These are phyloP conservation scores for Ophiostoma tasmaniense DNA, from an alignment of 2,329 filamentous ascomycete genomes.

Conservation along the genomic window DNA sequence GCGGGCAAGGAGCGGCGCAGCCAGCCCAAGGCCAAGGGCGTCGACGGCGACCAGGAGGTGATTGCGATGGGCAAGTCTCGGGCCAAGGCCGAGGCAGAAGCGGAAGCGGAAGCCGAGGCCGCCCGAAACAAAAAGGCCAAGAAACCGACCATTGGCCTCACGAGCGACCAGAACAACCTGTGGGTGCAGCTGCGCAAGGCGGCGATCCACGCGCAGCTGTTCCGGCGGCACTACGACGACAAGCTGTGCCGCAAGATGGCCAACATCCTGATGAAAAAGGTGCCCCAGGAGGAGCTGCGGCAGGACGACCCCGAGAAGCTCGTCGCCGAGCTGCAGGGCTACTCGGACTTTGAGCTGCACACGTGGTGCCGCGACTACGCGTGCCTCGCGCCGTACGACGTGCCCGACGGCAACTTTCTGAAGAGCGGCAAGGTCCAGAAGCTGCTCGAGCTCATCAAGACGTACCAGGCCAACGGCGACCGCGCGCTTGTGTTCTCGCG, in stretches of 20 bases:
- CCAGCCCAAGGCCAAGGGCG: slow-evolving; percentile 26
- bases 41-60: neutral
- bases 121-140: neutral
- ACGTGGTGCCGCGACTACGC: slow-evolving; percentile 55
- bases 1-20: slow-evolving; percentile 41
- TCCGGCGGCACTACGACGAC: slow-evolving; percentile 72
- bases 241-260: slow-evolving; percentile 63
- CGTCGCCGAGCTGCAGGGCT: slow-evolving; percentile 46
- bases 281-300: slow-evolving; percentile 46
- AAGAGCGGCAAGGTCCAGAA: slow-evolving; percentile 77
- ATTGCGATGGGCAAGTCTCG: too few relatives aligned
- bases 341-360: slow-evolving; percentile 58
- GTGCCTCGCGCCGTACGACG: slow-evolving; percentile 46
- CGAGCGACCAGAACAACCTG: slow-evolving; percentile 56
- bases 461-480: slow-evolving; percentile 73
- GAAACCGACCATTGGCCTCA: slow-evolving; percentile 27
- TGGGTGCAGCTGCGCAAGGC: slow-evolving; percentile 91
- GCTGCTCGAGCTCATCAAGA: slow-evolving; percentile 62
- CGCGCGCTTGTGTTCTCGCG: slow-evolving; percentile 87
- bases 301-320: slow-evolving; percentile 46
- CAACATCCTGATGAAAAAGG: slow-evolving; percentile 63
- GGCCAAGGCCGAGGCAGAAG: neutral
- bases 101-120: too few relatives aligned
- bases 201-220: slow-evolving; percentile 83
- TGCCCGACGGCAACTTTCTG: slow-evolving; percentile 45